Evolutionary conservation across 2,329 filamentous ascomycete genomes (phyloP).

Genomic region (Penicillium decumbens): DNA sequence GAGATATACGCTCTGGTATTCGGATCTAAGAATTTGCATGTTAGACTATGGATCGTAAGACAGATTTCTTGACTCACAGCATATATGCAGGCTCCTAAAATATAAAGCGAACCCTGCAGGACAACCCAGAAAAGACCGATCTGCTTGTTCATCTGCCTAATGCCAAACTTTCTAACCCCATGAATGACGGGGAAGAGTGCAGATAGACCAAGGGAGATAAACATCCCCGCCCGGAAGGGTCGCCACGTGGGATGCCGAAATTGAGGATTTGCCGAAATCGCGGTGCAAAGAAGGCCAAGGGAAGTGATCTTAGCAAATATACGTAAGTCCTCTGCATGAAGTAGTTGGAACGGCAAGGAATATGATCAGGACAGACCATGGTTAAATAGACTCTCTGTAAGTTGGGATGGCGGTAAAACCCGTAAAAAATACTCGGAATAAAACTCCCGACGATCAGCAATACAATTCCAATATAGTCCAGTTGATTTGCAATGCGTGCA

Average conservation of each 20-base stretch:
- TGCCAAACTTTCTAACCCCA: constrained; percentile 26
- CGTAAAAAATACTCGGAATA: background rate
- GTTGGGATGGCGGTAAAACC: background rate
- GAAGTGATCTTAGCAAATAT: constrained; percentile 2
- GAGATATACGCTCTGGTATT: constrained; percentile 20
- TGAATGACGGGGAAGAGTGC: constrained; percentile 9
- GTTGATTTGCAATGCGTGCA: constrained; percentile 21
- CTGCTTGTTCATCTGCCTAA: constrained; percentile 26
- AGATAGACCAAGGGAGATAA: constrained; percentile 5
- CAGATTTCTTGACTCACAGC: constrained; percentile 16
- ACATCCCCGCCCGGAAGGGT: constrained; percentile 3
- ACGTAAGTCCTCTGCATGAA: background rate
- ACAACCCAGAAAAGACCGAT: constrained; percentile 12
- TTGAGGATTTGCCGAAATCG: constrained; percentile 2
- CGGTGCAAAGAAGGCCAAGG: constrained; percentile 2
- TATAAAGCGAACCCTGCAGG: constrained; percentile 23
- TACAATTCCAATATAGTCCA: constrained; percentile 19
- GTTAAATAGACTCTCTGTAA: no score
- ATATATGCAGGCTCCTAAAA: constrained; percentile 23
- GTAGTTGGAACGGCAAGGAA: background rate
- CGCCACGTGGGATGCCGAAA: constrained; percentile 4
- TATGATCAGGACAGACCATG: no score
- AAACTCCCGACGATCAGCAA: constrained; percentile 11
- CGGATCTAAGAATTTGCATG: constrained; percentile 14
- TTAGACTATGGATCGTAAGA: background rate